A percentile compares a stretch with the other conserved stretches of the same genome.
Conservation (phyloP, 139 green algal species). For the Diplosphaera chodatii region DNA sequence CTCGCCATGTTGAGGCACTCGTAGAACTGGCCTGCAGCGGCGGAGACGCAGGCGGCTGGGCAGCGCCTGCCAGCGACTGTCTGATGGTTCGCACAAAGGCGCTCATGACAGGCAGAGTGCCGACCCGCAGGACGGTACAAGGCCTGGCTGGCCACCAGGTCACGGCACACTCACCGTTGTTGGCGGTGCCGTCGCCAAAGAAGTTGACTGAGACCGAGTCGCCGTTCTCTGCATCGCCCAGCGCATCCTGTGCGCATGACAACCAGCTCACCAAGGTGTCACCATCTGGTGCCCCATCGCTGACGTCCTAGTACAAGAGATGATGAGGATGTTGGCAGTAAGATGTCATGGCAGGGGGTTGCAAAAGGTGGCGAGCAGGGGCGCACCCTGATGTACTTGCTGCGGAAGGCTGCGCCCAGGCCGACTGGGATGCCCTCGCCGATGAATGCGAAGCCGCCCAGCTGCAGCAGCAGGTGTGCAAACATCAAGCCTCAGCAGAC, state of each 20-base stretch:
- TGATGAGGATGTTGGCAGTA: neutral
- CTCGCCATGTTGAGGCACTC: conserved; percentile 97
- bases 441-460: conserved; percentile 98
- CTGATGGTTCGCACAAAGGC: too few species aligned
- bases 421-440: conserved; percentile 95
- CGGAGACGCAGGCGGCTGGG: too few species aligned
- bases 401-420: conserved; percentile 88
- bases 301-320: too few species aligned
- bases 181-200: conserved; percentile 97
- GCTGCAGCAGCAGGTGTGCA: too few species aligned
- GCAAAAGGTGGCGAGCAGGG: too few species aligned
- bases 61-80: too few species aligned
- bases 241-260: conserved; percentile 47
- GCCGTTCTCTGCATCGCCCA: conserved; percentile 72
- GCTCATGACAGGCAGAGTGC: too few species aligned
- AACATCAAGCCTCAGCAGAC: too few species aligned
- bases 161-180: conserved; percentile 62
- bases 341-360: too few species aligned
- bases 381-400: conserved; percentile 65
- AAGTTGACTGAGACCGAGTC: conserved; percentile 79
- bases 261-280: neutral
- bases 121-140: too few species aligned
- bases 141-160: too few species aligned
- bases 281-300: too few species aligned
- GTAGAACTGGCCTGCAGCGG: conserved; percentile 88